phyloP scores from a whole-genome alignment of 1,284 basidiomycete species.

The Anthracocystis setariae region DNA sequence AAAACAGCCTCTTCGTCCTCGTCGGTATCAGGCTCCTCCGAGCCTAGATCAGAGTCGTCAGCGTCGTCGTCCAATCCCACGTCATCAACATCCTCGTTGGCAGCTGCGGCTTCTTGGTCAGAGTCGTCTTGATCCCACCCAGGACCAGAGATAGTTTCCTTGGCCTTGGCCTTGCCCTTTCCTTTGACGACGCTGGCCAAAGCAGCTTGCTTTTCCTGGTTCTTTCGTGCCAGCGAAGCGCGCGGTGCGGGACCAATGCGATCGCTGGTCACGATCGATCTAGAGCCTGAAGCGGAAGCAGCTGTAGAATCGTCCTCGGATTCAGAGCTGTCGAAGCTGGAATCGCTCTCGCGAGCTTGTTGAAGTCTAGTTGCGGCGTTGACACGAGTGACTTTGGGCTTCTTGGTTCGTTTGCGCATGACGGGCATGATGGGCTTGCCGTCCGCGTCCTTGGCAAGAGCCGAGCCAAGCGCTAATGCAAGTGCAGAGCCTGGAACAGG shows the following conservation, averaged over 20 bases:
- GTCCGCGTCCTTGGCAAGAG: conserved; percentile 57
- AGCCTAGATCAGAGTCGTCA: conserved; percentile 31
- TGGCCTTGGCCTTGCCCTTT: conserved; percentile 42
- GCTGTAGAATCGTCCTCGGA: conserved; percentile 32
- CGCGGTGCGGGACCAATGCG: conserved; percentile 37
- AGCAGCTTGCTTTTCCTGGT: conserved; percentile 26
- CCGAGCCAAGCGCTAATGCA: conserved; percentile 54
- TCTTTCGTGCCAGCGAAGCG: conserved; percentile 37
- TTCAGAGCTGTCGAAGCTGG: conserved; percentile 60
- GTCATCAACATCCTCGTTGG: conserved; percentile 12
- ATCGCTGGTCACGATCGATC: conserved; percentile 1
- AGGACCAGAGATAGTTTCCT: conserved; percentile 19
- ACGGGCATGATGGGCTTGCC: conserved; percentile 50
- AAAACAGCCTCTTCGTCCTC: conserved; percentile 59
- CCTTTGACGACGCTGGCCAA: conserved; percentile 20
- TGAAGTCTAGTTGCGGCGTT: conserved; percentile 34
- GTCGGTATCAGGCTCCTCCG: conserved; percentile 55
- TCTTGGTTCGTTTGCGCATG: conserved; percentile 55
- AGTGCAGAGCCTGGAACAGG: conserved; percentile 26
- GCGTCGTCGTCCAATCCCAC: conserved; percentile 7
- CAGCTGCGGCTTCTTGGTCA: conserved; percentile 8
- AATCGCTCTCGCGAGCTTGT: conserved; percentile 40
- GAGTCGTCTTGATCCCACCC: conserved; percentile 33
- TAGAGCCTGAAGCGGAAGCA: conserved; percentile 12
- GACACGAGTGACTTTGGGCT: conserved; percentile 30